Conservation (phyloP, 2,329 filamentous ascomycete species). For the Fusarium subglutinans region DNA sequence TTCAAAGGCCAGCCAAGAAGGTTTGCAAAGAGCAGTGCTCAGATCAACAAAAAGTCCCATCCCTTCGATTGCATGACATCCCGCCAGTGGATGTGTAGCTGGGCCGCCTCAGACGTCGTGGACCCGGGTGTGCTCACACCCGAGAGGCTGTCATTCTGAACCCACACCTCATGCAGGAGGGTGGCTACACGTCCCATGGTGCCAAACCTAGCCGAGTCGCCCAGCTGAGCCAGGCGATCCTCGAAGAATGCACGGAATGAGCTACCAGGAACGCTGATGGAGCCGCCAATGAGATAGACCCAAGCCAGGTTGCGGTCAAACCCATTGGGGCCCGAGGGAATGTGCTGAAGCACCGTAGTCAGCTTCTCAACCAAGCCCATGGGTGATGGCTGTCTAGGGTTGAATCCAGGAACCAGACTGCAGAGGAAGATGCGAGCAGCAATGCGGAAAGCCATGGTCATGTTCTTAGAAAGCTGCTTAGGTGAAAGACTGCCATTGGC, state of each 20-base stretch:
- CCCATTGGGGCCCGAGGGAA: slow-evolving; percentile 81
- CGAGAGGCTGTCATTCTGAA: slow-evolving; percentile 70
- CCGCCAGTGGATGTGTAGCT: slow-evolving; percentile 88
- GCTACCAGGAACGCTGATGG: slow-evolving; percentile 76
- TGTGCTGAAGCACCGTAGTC: slow-evolving; percentile 78
- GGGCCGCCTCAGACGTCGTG: slow-evolving; percentile 50
- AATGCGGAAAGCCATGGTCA: slow-evolving; percentile 89
- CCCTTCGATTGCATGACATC: slow-evolving; percentile 91
- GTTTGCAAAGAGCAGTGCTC: slow-evolving; percentile 42
- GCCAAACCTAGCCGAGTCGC: slow-evolving; percentile 80
- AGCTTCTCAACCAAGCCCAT: slow-evolving; percentile 82
- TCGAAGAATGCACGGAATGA: slow-evolving; percentile 81
- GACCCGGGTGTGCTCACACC: slow-evolving; percentile 49
- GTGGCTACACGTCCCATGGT: slow-evolving; percentile 85
- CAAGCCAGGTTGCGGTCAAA: slow-evolving; percentile 93
- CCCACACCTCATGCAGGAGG: slow-evolving; percentile 86
- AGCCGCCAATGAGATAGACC: slow-evolving; percentile 90
- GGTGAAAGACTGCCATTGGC: slow-evolving; percentile 80
- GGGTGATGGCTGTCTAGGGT: slow-evolving; percentile 77
- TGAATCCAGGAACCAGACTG: slow-evolving; percentile 90
- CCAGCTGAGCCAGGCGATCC: slow-evolving; percentile 77
- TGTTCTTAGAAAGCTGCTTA: slow-evolving; percentile 85
- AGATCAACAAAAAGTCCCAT: slow-evolving; percentile 95
- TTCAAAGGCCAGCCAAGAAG: slow-evolving; percentile 52
- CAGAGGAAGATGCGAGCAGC: slow-evolving; percentile 97